These are phyloP conservation scores for Rostrohypoxylon terebratum DNA, from an alignment of 495 filamentous ascomycete genomes.

Conservation along the genomic window DNA sequence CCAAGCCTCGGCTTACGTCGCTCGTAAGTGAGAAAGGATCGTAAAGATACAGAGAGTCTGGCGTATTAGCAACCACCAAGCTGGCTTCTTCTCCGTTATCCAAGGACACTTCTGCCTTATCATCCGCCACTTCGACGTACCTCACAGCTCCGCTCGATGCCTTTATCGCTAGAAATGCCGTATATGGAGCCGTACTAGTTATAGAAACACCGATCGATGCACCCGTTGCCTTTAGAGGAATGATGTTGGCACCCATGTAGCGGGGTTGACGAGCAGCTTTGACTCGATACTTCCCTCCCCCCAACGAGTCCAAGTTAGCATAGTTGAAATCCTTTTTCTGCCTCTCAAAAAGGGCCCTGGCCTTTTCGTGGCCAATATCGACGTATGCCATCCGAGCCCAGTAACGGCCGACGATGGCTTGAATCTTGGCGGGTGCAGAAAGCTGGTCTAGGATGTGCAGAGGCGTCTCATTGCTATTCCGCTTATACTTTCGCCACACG, in stretches of 20 bases:
- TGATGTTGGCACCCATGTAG: slow-evolving; percentile 63
- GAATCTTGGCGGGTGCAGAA: slow-evolving; percentile 47
- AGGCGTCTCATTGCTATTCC: slow-evolving; percentile 59
- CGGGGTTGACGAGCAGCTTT: slow-evolving; percentile 56
- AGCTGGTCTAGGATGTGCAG: slow-evolving; percentile 56
- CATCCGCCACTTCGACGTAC: slow-evolving; percentile 47
- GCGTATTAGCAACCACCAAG: slow-evolving; percentile 59
- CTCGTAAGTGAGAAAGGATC: slow-evolving; percentile 57
- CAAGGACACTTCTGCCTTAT: slow-evolving; percentile 44
- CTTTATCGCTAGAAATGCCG: slow-evolving; percentile 51
- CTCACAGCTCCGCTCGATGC: slow-evolving; percentile 46
- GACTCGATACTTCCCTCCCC: slow-evolving; percentile 55
- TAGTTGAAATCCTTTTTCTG: slow-evolving; percentile 53
- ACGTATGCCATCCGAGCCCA: slow-evolving; percentile 63
- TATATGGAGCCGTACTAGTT: slow-evolving; percentile 49
- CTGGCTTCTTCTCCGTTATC: slow-evolving; percentile 54
- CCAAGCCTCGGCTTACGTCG: slow-evolving; percentile 54
- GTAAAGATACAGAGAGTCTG: slow-evolving; percentile 52
- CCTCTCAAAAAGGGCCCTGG: slow-evolving; percentile 47
- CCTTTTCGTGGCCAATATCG: slow-evolving; percentile 57
- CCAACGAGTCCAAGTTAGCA: slow-evolving; percentile 55
- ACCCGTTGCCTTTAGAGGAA: slow-evolving; percentile 53
- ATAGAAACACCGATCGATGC: slow-evolving; percentile 47
- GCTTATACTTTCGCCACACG: slow-evolving; percentile 57
- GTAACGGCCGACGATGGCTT: slow-evolving; percentile 57